Conservation (phyloP, 148 eudicot species). For the Rhododendron simsii region DNA sequence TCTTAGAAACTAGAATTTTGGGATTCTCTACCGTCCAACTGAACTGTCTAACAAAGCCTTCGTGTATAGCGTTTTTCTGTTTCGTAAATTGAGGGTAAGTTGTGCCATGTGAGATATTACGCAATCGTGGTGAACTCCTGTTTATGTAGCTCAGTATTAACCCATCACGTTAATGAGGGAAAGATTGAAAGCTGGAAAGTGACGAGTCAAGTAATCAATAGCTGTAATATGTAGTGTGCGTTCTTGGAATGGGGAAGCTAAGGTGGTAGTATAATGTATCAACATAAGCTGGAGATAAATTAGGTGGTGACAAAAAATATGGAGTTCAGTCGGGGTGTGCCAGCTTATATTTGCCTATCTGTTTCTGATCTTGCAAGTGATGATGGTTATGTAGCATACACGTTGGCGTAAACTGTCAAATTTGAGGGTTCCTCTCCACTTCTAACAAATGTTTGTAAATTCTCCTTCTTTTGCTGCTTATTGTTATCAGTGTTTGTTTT, state of each 20-base stretch:
- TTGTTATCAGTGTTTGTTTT: background rate
- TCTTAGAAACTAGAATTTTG: background rate
- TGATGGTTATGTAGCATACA: background rate
- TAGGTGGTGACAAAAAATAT: background rate
- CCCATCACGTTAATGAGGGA: background rate
- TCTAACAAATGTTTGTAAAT: background rate
- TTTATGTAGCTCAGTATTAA: background rate
- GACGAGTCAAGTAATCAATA: background rate
- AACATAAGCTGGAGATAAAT: background rate
- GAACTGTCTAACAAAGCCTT: background rate
- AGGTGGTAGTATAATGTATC: background rate
- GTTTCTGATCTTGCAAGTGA: background rate
- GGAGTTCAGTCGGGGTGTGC: background rate
- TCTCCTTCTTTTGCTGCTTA: background rate
- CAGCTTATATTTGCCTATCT: background rate
- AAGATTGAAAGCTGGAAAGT: background rate
- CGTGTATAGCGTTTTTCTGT: background rate
- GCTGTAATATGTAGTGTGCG: background rate
- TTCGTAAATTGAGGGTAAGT: background rate
- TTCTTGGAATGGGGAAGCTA: background rate
- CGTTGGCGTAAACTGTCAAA: too few species aligned
- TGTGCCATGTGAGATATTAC: background rate
- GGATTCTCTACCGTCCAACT: background rate
- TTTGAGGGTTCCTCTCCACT: background rate
- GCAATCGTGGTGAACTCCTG: background rate